Base-by-base conservation (phyloP, 2,329 filamentous ascomycete genomes). In the Diplodia mutila region DNA sequence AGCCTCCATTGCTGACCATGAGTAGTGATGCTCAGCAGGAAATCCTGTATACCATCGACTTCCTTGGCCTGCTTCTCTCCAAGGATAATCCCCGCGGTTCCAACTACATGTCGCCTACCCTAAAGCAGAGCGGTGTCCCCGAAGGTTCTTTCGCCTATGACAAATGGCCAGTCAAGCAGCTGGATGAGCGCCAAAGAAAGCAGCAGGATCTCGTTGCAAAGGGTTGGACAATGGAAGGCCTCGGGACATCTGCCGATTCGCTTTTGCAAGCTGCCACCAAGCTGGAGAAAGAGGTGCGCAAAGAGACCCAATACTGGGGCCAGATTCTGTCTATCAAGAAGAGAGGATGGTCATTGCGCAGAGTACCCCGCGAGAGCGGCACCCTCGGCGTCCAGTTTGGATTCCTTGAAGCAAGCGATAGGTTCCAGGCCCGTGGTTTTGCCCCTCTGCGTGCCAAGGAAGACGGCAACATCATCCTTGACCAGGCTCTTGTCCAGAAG, bases 241-340 rank as follows among this genome's bases (percentile, higher is more conserved):
- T 97, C 71, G 89, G 91, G 72, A 86, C 87, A 39, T 89, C 91
- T 3, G 89, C 92, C 1, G 90, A 92, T 72, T 89, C 89, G 42
- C 86, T 97, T 25, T 81, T 93, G 16, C 85, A 88, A 11, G 90
- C 93, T 4, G 90, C 91, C 0, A 84, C 85, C 29, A 86, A 92
- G 49, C 80, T 99, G 14, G 87, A 92, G 72, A 86, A 86, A 12
- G 94, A 97, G 77, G 90, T 96, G 39, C 85, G 87, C 11, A 87
- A 88, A 34, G 95, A 99, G 81, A 90, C 89, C 1, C 90, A 86
- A 72, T 99, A 97, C 78, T 99, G 95, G 95, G 86, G 91, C 66
- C 90, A 97, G 73, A 86, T 98, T 2, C 82, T 97, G 55, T 87
- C 89, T 11, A 89, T 98, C 53, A 93, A 90, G 71, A 87, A 93